Percentiles rank a stretch among this genome's conserved stretches.
Conservation (phyloP, 202 grass and related monocot genomes). For the Setaria italica region DNA sequence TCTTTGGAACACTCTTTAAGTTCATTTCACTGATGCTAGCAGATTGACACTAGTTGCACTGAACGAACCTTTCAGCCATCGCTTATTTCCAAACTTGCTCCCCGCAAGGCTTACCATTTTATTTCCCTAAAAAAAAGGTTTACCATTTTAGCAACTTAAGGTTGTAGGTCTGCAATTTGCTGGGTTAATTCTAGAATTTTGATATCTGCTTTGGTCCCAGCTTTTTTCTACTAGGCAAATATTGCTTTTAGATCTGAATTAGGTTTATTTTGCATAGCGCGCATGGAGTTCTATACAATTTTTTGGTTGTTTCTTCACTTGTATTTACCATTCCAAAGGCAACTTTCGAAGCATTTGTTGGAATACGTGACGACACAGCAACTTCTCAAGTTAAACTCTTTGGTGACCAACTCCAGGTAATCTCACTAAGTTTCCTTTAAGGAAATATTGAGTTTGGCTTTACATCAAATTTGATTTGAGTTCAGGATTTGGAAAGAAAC, state of each 20-base stretch:
- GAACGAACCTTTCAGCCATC: not conserved
- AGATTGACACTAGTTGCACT: constrained; percentile 10
- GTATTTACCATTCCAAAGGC: constrained; percentile 53
- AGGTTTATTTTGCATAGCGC: constrained; percentile 15
- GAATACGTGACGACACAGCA: constrained; percentile 74
- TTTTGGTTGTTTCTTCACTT: constrained; percentile 34
- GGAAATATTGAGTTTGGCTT: constrained; percentile 29
- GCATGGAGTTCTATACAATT: constrained; percentile 1
- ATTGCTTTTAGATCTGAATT: constrained; percentile 8
- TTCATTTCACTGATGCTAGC: not conserved
- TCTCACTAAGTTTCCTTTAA: constrained; percentile 22
- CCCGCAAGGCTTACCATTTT: not conserved
- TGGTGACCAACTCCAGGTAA: constrained; percentile 81
- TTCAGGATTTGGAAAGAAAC: constrained; percentile 89
- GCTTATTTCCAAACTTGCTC: constrained; percentile 6
- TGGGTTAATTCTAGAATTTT: constrained; percentile 7
- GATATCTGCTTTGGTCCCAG: not conserved
- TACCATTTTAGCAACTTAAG: constrained; percentile 29
- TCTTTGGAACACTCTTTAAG: not conserved
- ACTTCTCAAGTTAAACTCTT: constrained; percentile 99
- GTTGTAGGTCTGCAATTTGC: constrained; percentile 17
- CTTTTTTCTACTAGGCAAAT: not conserved
- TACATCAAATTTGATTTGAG: constrained; percentile 32
- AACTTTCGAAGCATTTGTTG: constrained; percentile 95
- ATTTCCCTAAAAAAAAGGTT: not conserved